Base-by-base conservation (phyloP, 306 rosid species). In the Adenanthera pavonina region DNA sequence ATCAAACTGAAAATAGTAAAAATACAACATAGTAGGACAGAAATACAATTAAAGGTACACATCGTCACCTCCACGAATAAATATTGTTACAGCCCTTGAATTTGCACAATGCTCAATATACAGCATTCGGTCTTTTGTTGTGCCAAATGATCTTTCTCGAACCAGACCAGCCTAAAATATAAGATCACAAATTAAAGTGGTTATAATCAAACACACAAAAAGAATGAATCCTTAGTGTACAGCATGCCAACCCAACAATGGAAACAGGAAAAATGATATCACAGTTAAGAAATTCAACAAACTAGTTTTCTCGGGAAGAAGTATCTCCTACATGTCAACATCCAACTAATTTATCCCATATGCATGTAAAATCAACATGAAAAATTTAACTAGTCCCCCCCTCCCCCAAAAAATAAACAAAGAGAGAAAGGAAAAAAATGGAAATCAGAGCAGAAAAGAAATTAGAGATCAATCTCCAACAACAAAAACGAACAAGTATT, bases 71-170 rank as follows among this genome's bases (percentile, higher is more conserved):
- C 99, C 99, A 51, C 98, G 97, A 78, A 92, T 90, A 76, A 94
- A 96, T 57, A 96, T 82, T 49, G 97, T 96, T 34, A 93, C 98
- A 73, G 98, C 99, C 87, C 88, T 91, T 69, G 99, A 96, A 82
- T 96, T 96, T 53, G 99, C 99, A 91, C 99, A 93, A 78, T 89
- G 99, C 84, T 96, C 99, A 80, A 96, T 91, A 91, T 94, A 94
- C 77, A 96, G 74, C 98, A 96, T 96, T 66, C 98, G 89, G 69
- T 94, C 99, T 90, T 96, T 96, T 4, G 99, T 96, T 57, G 98
- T 96, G 49, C 99, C 98, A 87, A 96, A 96, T 59, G 98, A 38
- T 82, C 91, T 96, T 81, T 96, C 99, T 25, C 97, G 93, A 78
- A 96, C 99, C 81, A 96, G 60, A 35, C 99, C 99, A 85, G 99